Percentiles rank a stretch among this genome's conserved stretches.
Evolutionary conservation across 1,139 yeast species (phyloP).

Genomic region (Suhomyces maxii): DNA sequence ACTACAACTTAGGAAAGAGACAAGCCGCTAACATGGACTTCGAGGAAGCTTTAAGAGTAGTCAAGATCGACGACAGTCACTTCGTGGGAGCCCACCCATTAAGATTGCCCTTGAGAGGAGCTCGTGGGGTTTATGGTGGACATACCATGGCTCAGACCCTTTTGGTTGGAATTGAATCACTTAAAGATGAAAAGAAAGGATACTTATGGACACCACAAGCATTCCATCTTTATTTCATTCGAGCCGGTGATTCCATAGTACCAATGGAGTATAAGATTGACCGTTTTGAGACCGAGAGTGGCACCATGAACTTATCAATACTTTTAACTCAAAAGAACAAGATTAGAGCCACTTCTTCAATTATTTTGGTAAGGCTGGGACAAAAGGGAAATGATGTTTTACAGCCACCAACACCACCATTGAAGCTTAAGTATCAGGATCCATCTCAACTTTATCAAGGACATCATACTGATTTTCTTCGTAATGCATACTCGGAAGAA

Average conservation of each 20-base stretch:
- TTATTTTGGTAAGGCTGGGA: conserved; percentile 11
- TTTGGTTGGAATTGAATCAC: conserved; percentile 56
- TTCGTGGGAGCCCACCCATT: conserved; percentile 42
- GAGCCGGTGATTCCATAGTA: conserved; percentile 47
- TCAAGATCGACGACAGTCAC: conserved; percentile 27
- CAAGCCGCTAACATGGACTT: conserved; percentile 19
- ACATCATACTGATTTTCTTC: conserved; percentile 40
- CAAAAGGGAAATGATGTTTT: conserved; percentile 14
- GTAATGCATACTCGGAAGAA: conserved; percentile 43
- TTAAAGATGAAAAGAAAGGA: conserved; percentile 20
- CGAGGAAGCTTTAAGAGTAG: conserved; percentile 43
- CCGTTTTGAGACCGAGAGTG: conserved; percentile 34
- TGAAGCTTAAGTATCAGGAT: conserved; percentile 29
- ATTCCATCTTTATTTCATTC: conserved; percentile 43
- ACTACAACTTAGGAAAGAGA: too few relatives aligned
- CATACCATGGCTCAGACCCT: conserved; percentile 72
- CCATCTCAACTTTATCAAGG: conserved; percentile 30
- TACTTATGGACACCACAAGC: conserved; percentile 31
- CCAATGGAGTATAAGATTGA: conserved; percentile 63
- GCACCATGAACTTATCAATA: conserved; percentile 28
- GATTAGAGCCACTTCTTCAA: conserved; percentile 31
- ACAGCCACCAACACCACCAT: conserved; percentile 15
- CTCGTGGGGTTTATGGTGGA: conserved; percentile 81
- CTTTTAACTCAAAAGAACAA: conserved; percentile 32
- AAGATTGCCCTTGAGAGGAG: conserved; percentile 45